phyloP scores from a whole-genome alignment of 352 stramenopile genomes.

The Pythium phragmitis region DNA sequence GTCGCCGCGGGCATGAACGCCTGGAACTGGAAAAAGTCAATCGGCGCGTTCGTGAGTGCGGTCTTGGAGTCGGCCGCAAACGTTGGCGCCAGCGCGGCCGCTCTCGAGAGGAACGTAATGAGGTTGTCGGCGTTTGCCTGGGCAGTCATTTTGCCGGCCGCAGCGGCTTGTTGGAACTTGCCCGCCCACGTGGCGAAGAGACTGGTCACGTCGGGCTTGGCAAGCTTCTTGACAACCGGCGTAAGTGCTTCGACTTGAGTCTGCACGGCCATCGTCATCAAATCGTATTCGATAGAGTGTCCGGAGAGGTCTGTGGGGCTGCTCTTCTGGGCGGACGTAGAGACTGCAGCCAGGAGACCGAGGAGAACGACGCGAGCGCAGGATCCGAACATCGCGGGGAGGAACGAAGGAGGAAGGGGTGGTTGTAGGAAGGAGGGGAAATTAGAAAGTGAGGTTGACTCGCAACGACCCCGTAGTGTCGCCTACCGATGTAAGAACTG shows the following conservation, averaged over 20 bases:
- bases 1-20: constrained; percentile 9
- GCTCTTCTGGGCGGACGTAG: neutral
- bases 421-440: neutral
- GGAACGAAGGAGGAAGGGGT: too few species aligned
- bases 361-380: neutral
- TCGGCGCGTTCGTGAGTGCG: neutral
- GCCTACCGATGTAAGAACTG: too few species aligned
- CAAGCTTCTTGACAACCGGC: neutral
- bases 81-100: neutral
- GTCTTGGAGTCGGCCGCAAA: neutral
- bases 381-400: neutral
- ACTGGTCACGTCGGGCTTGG: neutral
- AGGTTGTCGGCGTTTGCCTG: neutral
- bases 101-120: neutral
- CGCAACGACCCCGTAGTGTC: too few species aligned
- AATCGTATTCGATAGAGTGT: constrained; percentile 4
- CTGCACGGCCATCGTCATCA: neutral
- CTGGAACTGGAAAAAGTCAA: constrained; percentile 1
- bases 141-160: neutral
- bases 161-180: neutral
- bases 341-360: neutral
- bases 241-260: neutral
- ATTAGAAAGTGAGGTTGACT: neutral
- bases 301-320: constrained; percentile 2
- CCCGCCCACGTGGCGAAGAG: neutral